These are phyloP conservation scores for Tilletia setariae DNA, from an alignment of 1,284 basidiomycete genomes.

Conservation along the genomic window DNA sequence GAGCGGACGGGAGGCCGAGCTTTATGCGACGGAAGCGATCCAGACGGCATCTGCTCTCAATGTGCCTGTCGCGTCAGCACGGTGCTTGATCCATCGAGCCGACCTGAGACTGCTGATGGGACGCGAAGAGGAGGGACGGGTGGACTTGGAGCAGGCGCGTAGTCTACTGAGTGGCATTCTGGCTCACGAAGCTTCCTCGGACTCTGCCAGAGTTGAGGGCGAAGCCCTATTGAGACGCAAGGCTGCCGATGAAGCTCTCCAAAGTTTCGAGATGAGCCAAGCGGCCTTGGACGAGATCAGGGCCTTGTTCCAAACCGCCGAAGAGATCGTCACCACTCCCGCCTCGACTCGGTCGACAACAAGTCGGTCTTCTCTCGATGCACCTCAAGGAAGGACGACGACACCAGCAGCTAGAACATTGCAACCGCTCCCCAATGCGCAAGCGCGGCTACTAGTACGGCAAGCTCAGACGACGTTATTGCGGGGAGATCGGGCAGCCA, in stretches of 20 bases:
- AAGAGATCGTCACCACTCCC: conserved; percentile 21
- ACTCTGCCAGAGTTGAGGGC: conserved; percentile 32
- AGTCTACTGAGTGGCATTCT: conserved; percentile 29
- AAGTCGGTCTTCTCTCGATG: conserved; percentile 19
- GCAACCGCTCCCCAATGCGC: conserved; percentile 31
- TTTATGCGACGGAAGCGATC: conserved; percentile 39
- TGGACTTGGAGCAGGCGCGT: conserved; percentile 32
- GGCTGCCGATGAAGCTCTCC: conserved; percentile 30
- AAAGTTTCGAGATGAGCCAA: conserved; percentile 30
- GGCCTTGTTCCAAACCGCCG: conserved; percentile 26
- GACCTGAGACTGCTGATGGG: conserved; percentile 33
- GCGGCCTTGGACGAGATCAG: conserved; percentile 29
- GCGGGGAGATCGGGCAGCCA: conserved; percentile 23
- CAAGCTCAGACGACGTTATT: conserved; percentile 40
- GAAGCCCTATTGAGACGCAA: conserved; percentile 33
- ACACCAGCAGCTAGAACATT: conserved; percentile 1
- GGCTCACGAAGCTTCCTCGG: conserved; percentile 30
- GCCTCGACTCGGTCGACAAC: conserved; percentile 20
- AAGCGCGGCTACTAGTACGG: conserved; percentile 31
- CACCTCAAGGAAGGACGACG: conserved; percentile 14
- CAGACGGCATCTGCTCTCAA: conserved; percentile 31
- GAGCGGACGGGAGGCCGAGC: conserved; percentile 41
- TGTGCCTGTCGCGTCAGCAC: conserved; percentile 30
- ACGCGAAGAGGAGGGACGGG: conserved; percentile 26
- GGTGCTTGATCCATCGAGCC: conserved; percentile 34